A percentile compares a stretch with the other conserved stretches of the same genome.
These are phyloP conservation scores for Phytophthora constricta DNA, from an alignment of 352 stramenopile genomes.

Conservation along the genomic window DNA sequence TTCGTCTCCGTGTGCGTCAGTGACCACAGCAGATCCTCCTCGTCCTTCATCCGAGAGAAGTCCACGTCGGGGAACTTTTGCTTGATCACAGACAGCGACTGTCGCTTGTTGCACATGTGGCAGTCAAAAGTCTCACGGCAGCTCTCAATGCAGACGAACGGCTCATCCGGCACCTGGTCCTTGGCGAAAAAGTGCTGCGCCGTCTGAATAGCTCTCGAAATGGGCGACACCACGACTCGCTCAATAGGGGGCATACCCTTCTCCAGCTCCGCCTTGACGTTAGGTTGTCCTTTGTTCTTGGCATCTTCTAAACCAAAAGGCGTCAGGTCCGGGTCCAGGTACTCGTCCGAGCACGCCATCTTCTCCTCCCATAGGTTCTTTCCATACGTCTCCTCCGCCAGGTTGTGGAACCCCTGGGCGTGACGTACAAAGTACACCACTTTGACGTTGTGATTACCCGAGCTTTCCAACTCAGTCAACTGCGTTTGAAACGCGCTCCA, in stretches of 20 bases:
- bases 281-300: constrained; percentile 44
- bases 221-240: constrained; percentile 39
- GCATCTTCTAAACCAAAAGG: constrained; percentile 66
- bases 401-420: constrained; percentile 78
- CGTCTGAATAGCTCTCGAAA: constrained; percentile 78
- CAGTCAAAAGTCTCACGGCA: constrained; percentile 73
- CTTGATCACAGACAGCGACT: constrained; percentile 49
- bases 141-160: constrained; percentile 68
- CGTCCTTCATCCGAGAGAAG: constrained; percentile 61
- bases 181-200: constrained; percentile 65
- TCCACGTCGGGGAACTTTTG: constrained; percentile 67
- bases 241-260: constrained; percentile 39
- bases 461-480: constrained; percentile 27
- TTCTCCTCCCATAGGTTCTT: constrained; percentile 69
- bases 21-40: constrained; percentile 68
- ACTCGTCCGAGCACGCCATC: constrained; percentile 60
- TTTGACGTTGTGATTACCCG: constrained; percentile 53
- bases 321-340: constrained; percentile 71
- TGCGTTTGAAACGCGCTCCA: constrained; percentile 41
- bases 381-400: constrained; percentile 61
- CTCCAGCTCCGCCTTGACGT: constrained; percentile 46
- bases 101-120: constrained; percentile 76
- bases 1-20: constrained; percentile 65
- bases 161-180: constrained; percentile 39
- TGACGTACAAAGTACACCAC: constrained; percentile 84